Percentiles rank a stretch among this genome's conserved stretches.
These are phyloP conservation scores for Scutellaria galericulata DNA, from an alignment of 257 asterid genomes.

Conservation along the genomic window DNA sequence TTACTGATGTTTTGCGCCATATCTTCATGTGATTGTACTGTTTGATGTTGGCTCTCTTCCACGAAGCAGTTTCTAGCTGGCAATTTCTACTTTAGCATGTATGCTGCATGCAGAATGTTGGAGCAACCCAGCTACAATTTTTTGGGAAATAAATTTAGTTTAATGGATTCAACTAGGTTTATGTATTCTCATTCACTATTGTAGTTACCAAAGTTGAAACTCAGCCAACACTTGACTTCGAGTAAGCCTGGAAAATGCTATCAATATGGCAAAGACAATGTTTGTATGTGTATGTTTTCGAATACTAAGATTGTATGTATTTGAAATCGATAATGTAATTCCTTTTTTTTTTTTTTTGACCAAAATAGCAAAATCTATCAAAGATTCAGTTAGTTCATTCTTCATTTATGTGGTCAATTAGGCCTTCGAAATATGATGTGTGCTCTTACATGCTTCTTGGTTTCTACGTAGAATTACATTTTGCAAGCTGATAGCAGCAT, in stretches of 20 bases:
- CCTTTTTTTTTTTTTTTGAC: no score
- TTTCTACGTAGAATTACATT: no score
- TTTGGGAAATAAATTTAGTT: background rate
- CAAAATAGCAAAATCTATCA: no score
- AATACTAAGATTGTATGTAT: background rate
- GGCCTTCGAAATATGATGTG: no score
- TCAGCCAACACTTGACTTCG: background rate
- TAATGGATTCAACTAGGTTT: background rate
- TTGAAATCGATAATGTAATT: background rate
- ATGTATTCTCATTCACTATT: background rate
- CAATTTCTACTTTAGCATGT: no score
- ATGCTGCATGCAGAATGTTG: background rate
- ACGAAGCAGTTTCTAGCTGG: background rate
- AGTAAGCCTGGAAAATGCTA: background rate
- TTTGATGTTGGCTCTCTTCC: background rate
- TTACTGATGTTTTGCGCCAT: background rate
- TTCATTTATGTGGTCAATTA: no score
- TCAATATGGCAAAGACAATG: background rate
- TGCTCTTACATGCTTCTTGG: no score
- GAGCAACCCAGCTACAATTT: background rate
- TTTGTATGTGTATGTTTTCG: background rate
- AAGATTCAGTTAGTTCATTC: no score
- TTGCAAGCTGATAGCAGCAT: no score
- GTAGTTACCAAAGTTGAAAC: slow-evolving; percentile 20
- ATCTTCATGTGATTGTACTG: background rate